Evolutionary conservation across 1,284 basidiomycete genomes (phyloP).

Genomic region (Melampsora americana): DNA sequence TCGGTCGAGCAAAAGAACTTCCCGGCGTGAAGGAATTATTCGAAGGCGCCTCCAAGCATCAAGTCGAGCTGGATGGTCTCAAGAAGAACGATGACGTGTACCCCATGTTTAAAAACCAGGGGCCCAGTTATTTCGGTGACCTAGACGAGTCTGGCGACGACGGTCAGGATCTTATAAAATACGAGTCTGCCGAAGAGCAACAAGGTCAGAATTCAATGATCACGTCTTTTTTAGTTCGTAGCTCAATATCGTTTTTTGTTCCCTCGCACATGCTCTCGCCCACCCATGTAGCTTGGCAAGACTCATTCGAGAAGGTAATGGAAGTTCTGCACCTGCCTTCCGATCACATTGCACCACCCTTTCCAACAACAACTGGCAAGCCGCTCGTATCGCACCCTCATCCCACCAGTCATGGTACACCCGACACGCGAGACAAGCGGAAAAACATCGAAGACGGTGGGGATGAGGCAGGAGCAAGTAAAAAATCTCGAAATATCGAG

Average conservation of each 20-base stretch:
- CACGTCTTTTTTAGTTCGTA: too few species aligned
- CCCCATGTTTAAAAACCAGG: conserved; percentile 70
- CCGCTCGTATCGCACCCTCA: not conserved
- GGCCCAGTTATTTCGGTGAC: conserved; percentile 86
- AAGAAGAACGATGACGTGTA: conserved; percentile 70
- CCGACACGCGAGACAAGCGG: conserved; percentile 20
- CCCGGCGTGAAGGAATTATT: conserved; percentile 95
- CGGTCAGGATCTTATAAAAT: conserved; percentile 60
- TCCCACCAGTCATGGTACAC: not conserved
- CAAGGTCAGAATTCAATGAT: conserved; percentile 53
- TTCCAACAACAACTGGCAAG: conserved; percentile 10
- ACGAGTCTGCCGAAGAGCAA: conserved; percentile 69
- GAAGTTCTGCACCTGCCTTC: conserved; percentile 14
- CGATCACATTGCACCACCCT: conserved; percentile 24
- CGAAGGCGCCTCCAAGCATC: conserved; percentile 67
- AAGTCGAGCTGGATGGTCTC: conserved; percentile 74
- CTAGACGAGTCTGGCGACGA: conserved; percentile 74
- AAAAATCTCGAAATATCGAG: conserved; percentile 36
- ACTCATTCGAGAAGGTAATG: conserved; percentile 29
- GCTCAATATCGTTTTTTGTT: conserved; percentile 1
- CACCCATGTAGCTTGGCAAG: conserved; percentile 66
- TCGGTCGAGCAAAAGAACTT: conserved; percentile 91
- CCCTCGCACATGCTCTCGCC: not conserved
- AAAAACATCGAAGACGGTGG: conserved; percentile 45
- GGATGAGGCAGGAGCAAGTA: conserved; percentile 44